These are phyloP conservation scores for Aspergillus unguis DNA, from an alignment of 2,329 filamentous ascomycete genomes.

Conservation along the genomic window DNA sequence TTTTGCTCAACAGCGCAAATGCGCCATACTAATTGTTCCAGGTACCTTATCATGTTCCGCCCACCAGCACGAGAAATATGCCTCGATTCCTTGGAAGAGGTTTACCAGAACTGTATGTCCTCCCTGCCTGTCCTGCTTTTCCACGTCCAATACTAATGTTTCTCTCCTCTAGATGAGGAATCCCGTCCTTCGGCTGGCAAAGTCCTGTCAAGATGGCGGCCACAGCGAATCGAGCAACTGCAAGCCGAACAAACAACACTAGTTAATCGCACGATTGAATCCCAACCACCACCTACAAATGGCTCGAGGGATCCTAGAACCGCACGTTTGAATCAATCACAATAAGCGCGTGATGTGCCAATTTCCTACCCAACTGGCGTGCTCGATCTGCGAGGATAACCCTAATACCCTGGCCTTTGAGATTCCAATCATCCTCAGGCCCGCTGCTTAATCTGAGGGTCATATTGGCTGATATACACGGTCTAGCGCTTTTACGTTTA, in stretches of 20 bases:
- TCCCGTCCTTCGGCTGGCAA: constrained; percentile 50
- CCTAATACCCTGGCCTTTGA: too few species aligned
- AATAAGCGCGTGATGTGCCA: neutral
- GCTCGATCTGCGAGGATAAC: too few species aligned
- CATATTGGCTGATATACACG: too few species aligned
- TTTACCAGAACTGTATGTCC: constrained; percentile 54
- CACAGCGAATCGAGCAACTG: constrained; percentile 36
- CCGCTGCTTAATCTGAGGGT: too few species aligned
- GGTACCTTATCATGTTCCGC: constrained; percentile 57
- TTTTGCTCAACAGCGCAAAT: neutral
- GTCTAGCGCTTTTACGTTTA: too few species aligned
- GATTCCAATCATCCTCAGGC: too few species aligned
- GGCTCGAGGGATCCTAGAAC: constrained; percentile 5
- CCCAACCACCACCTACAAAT: constrained; percentile 3
- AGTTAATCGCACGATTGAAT: constrained; percentile 8
- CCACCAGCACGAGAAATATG: constrained; percentile 57
- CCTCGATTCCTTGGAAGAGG: constrained; percentile 56
- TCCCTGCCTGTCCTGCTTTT: neutral
- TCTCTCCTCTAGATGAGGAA: constrained; percentile 39
- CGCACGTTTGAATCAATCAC: neutral
- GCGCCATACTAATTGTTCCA: constrained; percentile 17
- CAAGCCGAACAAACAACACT: constrained; percentile 15
- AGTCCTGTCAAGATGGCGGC: constrained; percentile 55
- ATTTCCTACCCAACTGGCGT: too few species aligned
- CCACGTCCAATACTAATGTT: constrained; percentile 1